Conservation (phyloP, 2,329 filamentous ascomycete genomes). For the Emmonsiellopsis sp. region DNA sequence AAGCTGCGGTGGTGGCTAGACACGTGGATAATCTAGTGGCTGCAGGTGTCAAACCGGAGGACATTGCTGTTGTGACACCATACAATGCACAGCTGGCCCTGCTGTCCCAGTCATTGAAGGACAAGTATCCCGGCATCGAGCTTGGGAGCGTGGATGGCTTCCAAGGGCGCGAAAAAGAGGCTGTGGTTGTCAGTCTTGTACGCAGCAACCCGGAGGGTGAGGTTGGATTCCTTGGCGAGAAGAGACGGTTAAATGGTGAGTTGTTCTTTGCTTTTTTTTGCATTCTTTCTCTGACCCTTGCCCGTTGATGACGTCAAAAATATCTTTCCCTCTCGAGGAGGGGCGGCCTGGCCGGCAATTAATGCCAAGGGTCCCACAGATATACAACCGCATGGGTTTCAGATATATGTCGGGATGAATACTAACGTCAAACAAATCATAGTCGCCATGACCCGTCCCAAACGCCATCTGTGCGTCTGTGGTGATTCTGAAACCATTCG, state of each 20-base stretch:
- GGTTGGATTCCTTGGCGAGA: constrained; percentile 89
- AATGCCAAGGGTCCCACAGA: background rate
- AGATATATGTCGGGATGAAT: background rate
- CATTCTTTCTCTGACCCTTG: constrained; percentile 5
- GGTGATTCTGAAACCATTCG: constrained; percentile 91
- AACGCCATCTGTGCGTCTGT: constrained; percentile 79
- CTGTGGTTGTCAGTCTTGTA: constrained; percentile 86
- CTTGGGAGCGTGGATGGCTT: constrained; percentile 97
- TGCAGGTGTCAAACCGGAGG: constrained; percentile 68
- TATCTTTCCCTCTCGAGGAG: background rate
- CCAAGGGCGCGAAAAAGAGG: constrained; percentile 94
- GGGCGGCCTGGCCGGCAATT: background rate
- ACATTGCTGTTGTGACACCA: constrained; percentile 89
- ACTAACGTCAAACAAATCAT: constrained; percentile 2
- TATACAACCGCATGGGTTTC: background rate
- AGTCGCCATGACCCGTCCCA: constrained; percentile 97
- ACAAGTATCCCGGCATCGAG: constrained; percentile 74
- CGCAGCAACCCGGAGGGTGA: constrained; percentile 79
- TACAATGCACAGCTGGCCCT: constrained; percentile 91
- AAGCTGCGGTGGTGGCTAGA: constrained; percentile 68
- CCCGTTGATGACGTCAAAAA: background rate
- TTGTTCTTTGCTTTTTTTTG: constrained; percentile 9
- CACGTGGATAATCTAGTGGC: constrained; percentile 70
- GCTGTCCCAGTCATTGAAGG: constrained; percentile 66
- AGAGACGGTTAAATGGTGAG: constrained; percentile 82